Conservation (phyloP, 805 yeast genomes). For the Torulaspora maleeae region DNA sequence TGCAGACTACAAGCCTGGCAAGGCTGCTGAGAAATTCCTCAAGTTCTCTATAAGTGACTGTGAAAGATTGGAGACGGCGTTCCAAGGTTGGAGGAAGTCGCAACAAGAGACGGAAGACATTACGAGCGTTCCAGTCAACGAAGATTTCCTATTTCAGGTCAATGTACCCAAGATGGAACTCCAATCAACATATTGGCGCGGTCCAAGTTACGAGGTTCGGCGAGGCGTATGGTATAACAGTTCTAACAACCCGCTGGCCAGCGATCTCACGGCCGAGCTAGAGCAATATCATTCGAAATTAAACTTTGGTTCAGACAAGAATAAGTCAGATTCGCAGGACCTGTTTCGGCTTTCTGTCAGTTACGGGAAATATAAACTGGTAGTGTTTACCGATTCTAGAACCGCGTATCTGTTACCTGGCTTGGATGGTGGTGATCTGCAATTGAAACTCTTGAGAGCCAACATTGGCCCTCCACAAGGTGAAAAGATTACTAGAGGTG, state of each 20-base stretch:
- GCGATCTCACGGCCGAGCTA: conserved; percentile 48
- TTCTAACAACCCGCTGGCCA: conserved; percentile 52
- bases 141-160: conserved; percentile 74
- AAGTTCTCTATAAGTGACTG: conserved; percentile 68
- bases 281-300: conserved; percentile 50
- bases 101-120: neutral
- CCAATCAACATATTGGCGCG: conserved; percentile 80
- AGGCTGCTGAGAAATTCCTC: conserved; percentile 54
- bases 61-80: conserved; percentile 51
- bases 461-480: conserved; percentile 41
- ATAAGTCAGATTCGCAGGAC: conserved; percentile 13
- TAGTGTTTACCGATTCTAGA: conserved; percentile 39
- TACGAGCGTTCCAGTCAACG: conserved; percentile 57
- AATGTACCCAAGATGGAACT: conserved; percentile 52
- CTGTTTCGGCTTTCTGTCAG: conserved; percentile 13
- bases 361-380: conserved; percentile 14
- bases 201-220: conserved; percentile 76
- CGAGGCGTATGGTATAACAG: conserved; percentile 79
- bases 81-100: conserved; percentile 22
- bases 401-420: conserved; percentile 48
- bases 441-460: conserved; percentile 36
- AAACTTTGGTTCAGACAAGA: conserved; percentile 34
- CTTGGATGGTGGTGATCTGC: conserved; percentile 40
- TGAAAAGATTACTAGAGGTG: conserved; percentile 41
- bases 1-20: conserved; percentile 47